Base-by-base conservation (phyloP, 2,329 filamentous ascomycete species). In the Pyrenophora graminea region DNA sequence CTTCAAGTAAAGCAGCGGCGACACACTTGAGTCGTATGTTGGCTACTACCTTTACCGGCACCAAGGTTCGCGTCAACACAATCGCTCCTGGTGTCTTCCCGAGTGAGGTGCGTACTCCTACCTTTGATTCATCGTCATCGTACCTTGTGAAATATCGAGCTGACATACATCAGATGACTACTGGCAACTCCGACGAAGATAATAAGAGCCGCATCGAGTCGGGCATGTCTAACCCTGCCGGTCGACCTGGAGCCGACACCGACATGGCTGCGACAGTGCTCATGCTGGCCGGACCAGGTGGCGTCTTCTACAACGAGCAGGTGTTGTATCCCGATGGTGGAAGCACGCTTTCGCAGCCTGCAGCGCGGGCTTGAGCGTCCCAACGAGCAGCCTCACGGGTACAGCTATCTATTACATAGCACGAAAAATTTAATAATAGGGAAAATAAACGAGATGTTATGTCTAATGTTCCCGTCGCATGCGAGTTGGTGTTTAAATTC, bases 251-350 rank as follows among this genome's bases (percentile, higher is more conserved):
- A 13, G 59, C 58, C 17, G 79, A 82, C 33, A 74, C 69, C 10
- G 80, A 82, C 3, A 66, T 64, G 60, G 62, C 60, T 46, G 59
- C 61, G 12, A 59, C 60, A n/a, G 58, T 81, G 4, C 62, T 83
- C 40, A 77, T 82, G 56, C 65, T 82, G 34, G 80, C 79, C 32
- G 78, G 80, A 0, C 76, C 73, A 25, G 79, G 78, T 23, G 80
- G 80, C 2, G 58, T 77, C 0, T 82, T 82, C 55, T 77, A 80
- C 53, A 82, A 83, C 37, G 78, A 80, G 39, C 80, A 82, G 63
- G 76, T 81, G 27, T 49, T 83, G 38, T 80, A 79, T 56, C 79
- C 78, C 12, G 79, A 82, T 62, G 79, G 79, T 36, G 67, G 69
- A 45, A 64, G 56, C 39, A 55, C 51, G 4, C 54, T 57, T 19